Percentiles rank a stretch among this genome's conserved stretches.
Evolutionary conservation across 2,329 filamentous ascomycete species (phyloP).

Genomic region (Arthrobotrys pseudoclavata): DNA sequence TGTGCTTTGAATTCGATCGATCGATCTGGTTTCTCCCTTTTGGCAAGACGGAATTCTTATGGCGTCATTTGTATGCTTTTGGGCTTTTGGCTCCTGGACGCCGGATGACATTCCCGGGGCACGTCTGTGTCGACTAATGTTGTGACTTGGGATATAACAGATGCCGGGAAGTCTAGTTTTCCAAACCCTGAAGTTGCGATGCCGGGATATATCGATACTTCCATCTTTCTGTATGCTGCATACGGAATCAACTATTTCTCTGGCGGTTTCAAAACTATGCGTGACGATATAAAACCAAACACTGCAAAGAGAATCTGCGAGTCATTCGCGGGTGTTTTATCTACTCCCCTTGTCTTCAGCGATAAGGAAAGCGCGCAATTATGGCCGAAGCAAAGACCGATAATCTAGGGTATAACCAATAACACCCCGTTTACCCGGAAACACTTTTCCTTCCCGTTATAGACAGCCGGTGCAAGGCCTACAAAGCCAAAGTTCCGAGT

Average conservation of each 20-base stretch:
- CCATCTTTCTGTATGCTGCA: neutral
- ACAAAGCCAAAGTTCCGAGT: neutral
- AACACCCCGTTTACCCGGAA: constrained; percentile 33
- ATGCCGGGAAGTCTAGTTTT: neutral
- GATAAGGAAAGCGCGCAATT: constrained; percentile 29
- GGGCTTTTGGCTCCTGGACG: neutral
- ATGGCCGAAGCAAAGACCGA: constrained; percentile 1
- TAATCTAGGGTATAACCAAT: neutral
- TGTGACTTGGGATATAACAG: neutral
- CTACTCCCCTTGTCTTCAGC: neutral
- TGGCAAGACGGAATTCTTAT: constrained; percentile 7
- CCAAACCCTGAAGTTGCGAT: constrained; percentile 24
- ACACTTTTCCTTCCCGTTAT: constrained; percentile 31
- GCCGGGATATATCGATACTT: neutral
- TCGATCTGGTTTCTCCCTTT: neutral
- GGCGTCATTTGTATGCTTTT: constrained; percentile 11
- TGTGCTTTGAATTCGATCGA: neutral
- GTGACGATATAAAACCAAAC: neutral
- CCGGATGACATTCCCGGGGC: neutral
- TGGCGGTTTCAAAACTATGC: neutral
- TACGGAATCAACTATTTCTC: neutral
- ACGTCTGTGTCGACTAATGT: neutral
- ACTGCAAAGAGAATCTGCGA: constrained; percentile 1
- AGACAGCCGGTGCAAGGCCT: neutral
- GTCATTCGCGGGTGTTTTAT: constrained; percentile 7